Evolutionary conservation across 192 early-diverging fungal genomes (phyloP), one percentile per base, ranked within the genome.

Genomic region (Umbelopsis isabellina): DNA sequence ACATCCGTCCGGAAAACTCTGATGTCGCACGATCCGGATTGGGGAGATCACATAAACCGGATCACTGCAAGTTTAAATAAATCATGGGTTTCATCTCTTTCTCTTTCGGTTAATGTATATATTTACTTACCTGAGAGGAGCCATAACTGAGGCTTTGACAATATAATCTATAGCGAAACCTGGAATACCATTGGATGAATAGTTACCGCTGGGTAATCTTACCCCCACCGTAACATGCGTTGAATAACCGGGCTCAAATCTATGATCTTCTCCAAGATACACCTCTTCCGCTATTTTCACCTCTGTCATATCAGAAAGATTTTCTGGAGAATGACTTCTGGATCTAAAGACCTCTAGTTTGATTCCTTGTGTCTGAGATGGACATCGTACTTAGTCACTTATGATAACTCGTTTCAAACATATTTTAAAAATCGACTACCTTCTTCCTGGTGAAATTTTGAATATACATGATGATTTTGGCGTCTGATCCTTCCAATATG

Each of bases 331-430:
- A 41, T 6, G 5, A 6, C 10, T 5, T 6, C 30, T 61, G 12
- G 33, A 61, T 35, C 55, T 25, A 61, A 61, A 61, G 15, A 61
- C 27, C 4, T 61, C 55, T 15, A 61, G 55, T 61, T 61, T 61
- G 55, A 61, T 61, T 30, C 55, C 55, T 35, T 61, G 55, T 30
- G 55, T 61, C 55, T 61, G 48, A 16, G 5, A 10, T 41, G 1
- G 37, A 41, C 6, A 41, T 4, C 37, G 10, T 10, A 41, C 37
- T 41, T 41, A 41, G 37, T 41, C 37, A 41, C 37, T 9, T 9
- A 6, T 4, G 6, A 41, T 41, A 1, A 0, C 37, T 10, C 37
- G 37, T 41, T 41, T 10, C 1, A 41, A 1, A 41, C 37, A 6
- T 41, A 10, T 6, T 41, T 41, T 41, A 1, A 41, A 9, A 41